Percentiles rank a stretch among this genome's conserved stretches.
These are phyloP conservation scores for Proliferodiscus dingleyae DNA, from an alignment of 2,329 filamentous ascomycete genomes.

Conservation along the genomic window DNA sequence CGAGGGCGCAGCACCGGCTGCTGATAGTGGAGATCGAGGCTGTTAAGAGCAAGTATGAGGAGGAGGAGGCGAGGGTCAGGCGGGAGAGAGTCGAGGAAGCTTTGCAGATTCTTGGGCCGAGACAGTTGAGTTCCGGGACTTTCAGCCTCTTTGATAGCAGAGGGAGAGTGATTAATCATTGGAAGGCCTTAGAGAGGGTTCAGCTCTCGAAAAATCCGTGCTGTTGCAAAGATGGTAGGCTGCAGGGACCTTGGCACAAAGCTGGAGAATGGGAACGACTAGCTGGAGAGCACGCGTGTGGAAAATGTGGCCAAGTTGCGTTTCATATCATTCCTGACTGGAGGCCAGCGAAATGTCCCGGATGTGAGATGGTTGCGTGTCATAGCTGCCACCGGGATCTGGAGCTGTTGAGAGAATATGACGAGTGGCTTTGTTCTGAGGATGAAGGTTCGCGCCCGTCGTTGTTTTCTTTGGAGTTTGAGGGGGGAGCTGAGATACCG, in stretches of 20 bases:
- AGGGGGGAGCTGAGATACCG: too few relatives aligned
- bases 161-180: slow-evolving; percentile 19
- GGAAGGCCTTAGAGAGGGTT: too few relatives aligned
- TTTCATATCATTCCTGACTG: slow-evolving; percentile 22
- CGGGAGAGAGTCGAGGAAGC: slow-evolving; percentile 12
- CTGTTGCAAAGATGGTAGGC: neutral
- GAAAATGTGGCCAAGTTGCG: slow-evolving; percentile 17
- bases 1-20: neutral
- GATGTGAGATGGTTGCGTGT: slow-evolving; percentile 19
- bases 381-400: slow-evolving; percentile 20
- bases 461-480: neutral
- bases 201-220: too few relatives aligned
- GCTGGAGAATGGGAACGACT: slow-evolving; percentile 19
- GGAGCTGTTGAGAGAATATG: slow-evolving; percentile 18
- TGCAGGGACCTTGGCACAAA: slow-evolving; percentile 22
- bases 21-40: slow-evolving; percentile 8
- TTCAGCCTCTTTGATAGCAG: slow-evolving; percentile 19
- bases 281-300: slow-evolving; percentile 19
- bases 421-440: slow-evolving; percentile 7
- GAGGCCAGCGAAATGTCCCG: slow-evolving; percentile 19
- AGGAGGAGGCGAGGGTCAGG: slow-evolving; percentile 11
- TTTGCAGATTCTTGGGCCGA: slow-evolving; percentile 19
- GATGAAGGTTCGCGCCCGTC: neutral
- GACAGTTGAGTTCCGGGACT: slow-evolving; percentile 16
- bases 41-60: slow-evolving; percentile 13